phyloP scores from a whole-genome alignment of 2,329 filamentous ascomycete species.

The Colletotrichum theobromicola region DNA sequence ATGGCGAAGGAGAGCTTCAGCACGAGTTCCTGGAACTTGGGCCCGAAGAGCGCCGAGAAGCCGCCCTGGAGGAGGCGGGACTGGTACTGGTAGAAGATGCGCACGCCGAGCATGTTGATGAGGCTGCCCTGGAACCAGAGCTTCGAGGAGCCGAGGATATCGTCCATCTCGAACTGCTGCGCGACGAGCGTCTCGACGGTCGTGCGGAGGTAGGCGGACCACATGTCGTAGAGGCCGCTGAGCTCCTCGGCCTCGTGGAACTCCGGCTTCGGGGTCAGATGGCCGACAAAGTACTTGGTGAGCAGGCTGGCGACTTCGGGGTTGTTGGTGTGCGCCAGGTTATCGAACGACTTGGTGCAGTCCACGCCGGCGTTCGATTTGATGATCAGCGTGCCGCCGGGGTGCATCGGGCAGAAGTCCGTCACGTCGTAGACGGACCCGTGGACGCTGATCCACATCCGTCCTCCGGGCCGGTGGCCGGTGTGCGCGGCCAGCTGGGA shows the following conservation, averaged over 20 bases:
- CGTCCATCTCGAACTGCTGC: constrained; percentile 58
- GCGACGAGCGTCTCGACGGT: constrained; percentile 57
- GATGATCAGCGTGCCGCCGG: constrained; percentile 57
- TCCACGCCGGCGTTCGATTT: constrained; percentile 60
- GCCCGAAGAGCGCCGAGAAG: constrained; percentile 54
- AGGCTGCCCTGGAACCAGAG: constrained; percentile 52
- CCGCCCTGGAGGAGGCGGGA: constrained; percentile 55
- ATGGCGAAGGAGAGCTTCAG: constrained; percentile 56
- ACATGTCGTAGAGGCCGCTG: constrained; percentile 51
- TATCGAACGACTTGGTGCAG: constrained; percentile 57
- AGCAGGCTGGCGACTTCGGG: constrained; percentile 58
- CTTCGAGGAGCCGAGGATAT: constrained; percentile 50
- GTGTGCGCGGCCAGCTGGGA: constrained; percentile 56
- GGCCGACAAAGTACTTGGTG: constrained; percentile 59
- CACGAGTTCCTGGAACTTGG: constrained; percentile 57
- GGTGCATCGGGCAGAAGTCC: constrained; percentile 58
- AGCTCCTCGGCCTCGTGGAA: constrained; percentile 45
- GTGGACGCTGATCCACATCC: constrained; percentile 59
- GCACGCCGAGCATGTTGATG: constrained; percentile 54
- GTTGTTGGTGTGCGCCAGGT: constrained; percentile 59
- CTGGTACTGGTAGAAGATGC: constrained; percentile 59
- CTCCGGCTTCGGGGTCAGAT: constrained; percentile 55
- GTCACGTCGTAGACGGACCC: constrained; percentile 60
- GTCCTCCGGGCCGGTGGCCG: constrained; percentile 49
- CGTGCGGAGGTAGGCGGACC: constrained; percentile 52